A percentile compares a stretch with the other conserved stretches of the same genome.
phyloP scores from a whole-genome alignment of 306 rosid species.

The Astragalus membranaceus region DNA sequence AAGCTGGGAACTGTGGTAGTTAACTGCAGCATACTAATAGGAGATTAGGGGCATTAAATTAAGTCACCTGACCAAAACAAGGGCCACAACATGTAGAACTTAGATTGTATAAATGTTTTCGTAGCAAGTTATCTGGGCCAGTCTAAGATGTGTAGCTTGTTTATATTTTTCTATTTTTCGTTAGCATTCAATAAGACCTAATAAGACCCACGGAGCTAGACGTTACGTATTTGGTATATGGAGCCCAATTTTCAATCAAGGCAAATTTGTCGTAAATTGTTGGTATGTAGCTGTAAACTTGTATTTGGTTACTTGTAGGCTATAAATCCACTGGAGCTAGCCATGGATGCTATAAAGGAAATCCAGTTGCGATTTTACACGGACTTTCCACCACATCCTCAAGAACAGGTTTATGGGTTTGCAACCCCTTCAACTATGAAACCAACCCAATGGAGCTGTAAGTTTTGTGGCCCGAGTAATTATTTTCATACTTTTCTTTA shows the following conservation, averaged over 20 bases:
- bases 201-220: too few species aligned
- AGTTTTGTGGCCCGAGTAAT: constrained; percentile 26
- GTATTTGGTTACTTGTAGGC: constrained; percentile 51
- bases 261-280: neutral
- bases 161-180: too few species aligned
- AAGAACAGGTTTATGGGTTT: constrained; percentile 73
- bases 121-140: neutral
- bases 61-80: neutral
- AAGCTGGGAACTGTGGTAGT: neutral
- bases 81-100: neutral
- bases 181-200: too few species aligned
- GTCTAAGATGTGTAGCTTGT: neutral
- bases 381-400: constrained; percentile 93
- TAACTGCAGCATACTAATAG: neutral
- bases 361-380: constrained; percentile 63
- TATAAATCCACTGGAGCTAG: constrained; percentile 78
- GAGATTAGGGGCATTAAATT: neutral
- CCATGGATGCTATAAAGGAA: constrained; percentile 88
- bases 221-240: neutral
- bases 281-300: constrained; percentile 4
- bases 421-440: constrained; percentile 97
- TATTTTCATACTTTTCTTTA: neutral
- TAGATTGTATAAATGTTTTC: neutral
- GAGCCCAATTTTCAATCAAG: neutral
- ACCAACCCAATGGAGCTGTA: constrained; percentile 97